Base-by-base conservation (phyloP, 257 asterid species). In the Petunia secreta region DNA sequence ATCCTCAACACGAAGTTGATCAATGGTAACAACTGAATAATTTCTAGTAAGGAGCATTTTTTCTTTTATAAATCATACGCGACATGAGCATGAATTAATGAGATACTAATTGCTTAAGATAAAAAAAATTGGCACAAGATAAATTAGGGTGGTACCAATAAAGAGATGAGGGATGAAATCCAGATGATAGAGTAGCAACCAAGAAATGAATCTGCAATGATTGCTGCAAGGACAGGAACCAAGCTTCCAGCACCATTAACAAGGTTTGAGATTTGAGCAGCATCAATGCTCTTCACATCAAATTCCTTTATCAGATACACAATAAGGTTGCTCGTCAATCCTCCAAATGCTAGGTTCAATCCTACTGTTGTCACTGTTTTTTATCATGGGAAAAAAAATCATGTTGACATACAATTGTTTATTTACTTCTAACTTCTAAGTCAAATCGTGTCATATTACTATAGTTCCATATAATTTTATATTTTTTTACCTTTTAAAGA, bases 141-240 rank as follows among this genome's bases (percentile, higher is more conserved):
- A 40, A 14, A 53, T 0, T 25, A 25, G 25, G n/a, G 53, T 43
- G 40, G 4, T 44, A 90, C 93, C 91, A 84, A 78, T 3, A 87
- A 38, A 57, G 91, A 81, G 85, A 90, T 62, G 71, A 84, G 46
- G 69, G 91, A 83, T 16, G 92, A 90, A 69, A 87, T 81, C 87
- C 88, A 88, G 78, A 88, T 82, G 86, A 84, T 87, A 2, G 90
- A 38, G 83, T 37, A 88, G 36, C 89, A 90, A 10, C 90, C 92
- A 2, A 90, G 86, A 71, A 81, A 84, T 0, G 93, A 90, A 59
- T 90, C 93, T 1, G 93, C 91, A 40, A 88, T 16, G 64, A 88
- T 64, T 65, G 93, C 93, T 11, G 80, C 91, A 8, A 88, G 2
- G 1, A 88, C 81, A 6, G 92, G 93, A 79, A 83, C 77, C 25